Conservation (phyloP, 176 grass and related monocot species). For the Lolium multiflorum region DNA sequence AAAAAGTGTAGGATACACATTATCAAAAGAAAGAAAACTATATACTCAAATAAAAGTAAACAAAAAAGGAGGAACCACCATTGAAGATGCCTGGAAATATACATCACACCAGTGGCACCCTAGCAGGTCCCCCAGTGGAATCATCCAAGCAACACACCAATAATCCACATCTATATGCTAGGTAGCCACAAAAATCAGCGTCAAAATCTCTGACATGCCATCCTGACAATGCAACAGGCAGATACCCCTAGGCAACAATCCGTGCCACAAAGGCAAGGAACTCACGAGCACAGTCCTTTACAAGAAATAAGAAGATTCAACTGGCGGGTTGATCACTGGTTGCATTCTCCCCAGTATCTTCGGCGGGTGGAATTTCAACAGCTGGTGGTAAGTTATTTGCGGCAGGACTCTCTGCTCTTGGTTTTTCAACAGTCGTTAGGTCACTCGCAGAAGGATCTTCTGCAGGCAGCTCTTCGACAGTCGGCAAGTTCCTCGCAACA, state of each 20-base stretch:
- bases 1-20: background rate
- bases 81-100: background rate
- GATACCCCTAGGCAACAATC: background rate
- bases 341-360: slow-evolving; percentile 17
- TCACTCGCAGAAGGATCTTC: background rate
- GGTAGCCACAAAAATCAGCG: slow-evolving; percentile 30
- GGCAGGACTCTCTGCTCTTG: background rate
- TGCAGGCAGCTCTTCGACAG: slow-evolving; percentile 23
- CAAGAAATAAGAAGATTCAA: slow-evolving; percentile 20
- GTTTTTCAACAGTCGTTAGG: background rate
- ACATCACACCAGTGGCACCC: background rate
- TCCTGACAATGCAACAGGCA: background rate
- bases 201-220: background rate
- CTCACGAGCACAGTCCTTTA: background rate
- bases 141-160: slow-evolving; percentile 7
- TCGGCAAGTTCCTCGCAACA: background rate
- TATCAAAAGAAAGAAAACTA: slow-evolving; percentile 3
- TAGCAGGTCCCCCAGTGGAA: slow-evolving; percentile 11
- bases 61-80: background rate
- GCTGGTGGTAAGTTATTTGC: background rate
- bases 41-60: slow-evolving; percentile 13
- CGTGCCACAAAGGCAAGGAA: background rate
- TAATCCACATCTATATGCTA: slow-evolving; percentile 9
- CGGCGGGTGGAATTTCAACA: slow-evolving; percentile 21
- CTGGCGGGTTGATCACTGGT: slow-evolving; percentile 31